These are phyloP conservation scores for Hsuehochloa calcarea DNA, from an alignment of 176 grass and related monocot genomes.

Conservation along the genomic window DNA sequence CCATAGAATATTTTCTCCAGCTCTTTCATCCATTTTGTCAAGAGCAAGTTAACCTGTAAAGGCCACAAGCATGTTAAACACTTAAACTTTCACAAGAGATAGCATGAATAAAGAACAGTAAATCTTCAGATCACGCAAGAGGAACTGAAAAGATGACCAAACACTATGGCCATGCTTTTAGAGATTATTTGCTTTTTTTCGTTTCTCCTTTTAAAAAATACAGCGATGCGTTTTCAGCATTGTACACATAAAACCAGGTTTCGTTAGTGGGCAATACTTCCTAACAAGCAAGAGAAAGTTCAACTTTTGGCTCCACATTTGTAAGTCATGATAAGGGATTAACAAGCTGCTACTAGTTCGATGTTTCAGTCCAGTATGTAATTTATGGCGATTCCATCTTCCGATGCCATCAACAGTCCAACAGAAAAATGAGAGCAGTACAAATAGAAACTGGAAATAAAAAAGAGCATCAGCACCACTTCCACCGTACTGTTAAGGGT, in stretches of 20 bases:
- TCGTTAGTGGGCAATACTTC: background rate
- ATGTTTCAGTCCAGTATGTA: background rate
- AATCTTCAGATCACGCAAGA: background rate
- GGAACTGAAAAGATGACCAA: constrained; percentile 18
- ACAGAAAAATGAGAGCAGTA: background rate
- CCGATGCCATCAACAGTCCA: background rate
- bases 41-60: constrained; percentile 87
- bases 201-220: background rate
- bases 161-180: background rate
- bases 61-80: background rate
- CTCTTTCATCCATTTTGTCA: constrained; percentile 99
- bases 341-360: constrained; percentile 5
- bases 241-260: background rate
- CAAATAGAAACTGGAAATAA: constrained; percentile 6
- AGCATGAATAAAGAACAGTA: constrained; percentile 16
- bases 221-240: background rate
- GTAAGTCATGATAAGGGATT: background rate
- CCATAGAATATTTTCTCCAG: constrained; percentile 99
- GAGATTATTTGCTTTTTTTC: background rate
- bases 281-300: constrained; percentile 11
- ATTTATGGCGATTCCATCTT: background rate
- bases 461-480: background rate
- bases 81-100: constrained; percentile 2
- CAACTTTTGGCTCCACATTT: background rate
- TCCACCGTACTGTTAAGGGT: background rate